Base-by-base conservation (phyloP, 228 moss, liverwort and hornwort species). In the Sphagnum magellanicum region DNA sequence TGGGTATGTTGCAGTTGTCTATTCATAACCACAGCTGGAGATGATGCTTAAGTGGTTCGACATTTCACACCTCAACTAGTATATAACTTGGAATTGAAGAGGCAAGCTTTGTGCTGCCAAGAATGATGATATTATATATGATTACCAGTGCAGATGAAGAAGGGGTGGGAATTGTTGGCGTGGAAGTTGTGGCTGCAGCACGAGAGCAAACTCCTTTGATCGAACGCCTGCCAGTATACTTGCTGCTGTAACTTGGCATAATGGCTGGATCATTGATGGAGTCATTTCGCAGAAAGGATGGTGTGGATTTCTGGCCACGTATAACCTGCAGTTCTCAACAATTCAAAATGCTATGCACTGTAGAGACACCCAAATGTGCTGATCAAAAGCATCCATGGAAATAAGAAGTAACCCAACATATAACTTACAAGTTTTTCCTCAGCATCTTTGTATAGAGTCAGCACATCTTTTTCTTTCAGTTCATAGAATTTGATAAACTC, bases 401-500 rank as follows among this genome's bases (percentile, higher is more conserved):
- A 10, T 4, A 6, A 67, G 52, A 17, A 67, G 8, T 0, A 5
- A 51, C 12, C 12, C 5, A 49, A 5, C 6, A 9, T 10, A 5
- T 4, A 9, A 51, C 81, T 70, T 63, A 82, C 80, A 57, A 87
- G 49, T 15, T 75, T 76, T 51, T 80, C 80, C 10, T 58, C 9
- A 0, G 64, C 66, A 10, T 83, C 87, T 32, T 13, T 75, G 59
- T 92, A 95, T 12, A 95, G 51, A 9, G 84, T 72, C 61, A 95
- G 74, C 63, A 87, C 80, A 62, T 95, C 95, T 59, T 89, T 90
- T 72, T 90, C 92, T 51, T 90, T 85, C 16, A 95, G 67, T 4
- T 83, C 79, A 9, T 95, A 78, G 50, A 75, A 85, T 63, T 87
- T 91, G 10, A 95, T 87, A 51, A 95, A 95, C 8, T 92, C 95